Evolutionary conservation across 352 stramenopile genomes (phyloP).

Genomic region (Phytophthora pistaciae): DNA sequence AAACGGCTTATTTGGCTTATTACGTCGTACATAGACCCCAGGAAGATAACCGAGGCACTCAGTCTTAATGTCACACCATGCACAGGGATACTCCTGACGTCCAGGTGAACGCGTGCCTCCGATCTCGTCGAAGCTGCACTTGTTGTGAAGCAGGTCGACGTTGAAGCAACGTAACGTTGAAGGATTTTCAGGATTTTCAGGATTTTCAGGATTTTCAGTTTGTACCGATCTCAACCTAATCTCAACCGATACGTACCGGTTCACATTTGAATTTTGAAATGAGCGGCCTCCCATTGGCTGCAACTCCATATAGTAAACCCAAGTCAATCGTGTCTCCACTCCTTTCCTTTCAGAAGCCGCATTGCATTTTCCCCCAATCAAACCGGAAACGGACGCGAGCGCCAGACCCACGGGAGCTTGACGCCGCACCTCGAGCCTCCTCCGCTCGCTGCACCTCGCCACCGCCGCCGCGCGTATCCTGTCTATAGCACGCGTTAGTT

Average conservation of each 20-base stretch:
- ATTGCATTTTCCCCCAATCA: conserved; percentile 24
- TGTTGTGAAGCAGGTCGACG: not conserved
- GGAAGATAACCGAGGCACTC: not conserved
- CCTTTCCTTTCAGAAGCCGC: conserved; percentile 16
- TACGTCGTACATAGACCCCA: not conserved
- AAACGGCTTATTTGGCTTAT: not conserved
- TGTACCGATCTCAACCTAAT: not conserved
- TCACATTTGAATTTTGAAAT: conserved; percentile 48
- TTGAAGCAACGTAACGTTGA: not conserved
- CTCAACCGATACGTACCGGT: conserved; percentile 27
- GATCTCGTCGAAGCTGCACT: not conserved
- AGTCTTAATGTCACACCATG: not conserved
- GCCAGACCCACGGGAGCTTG: conserved; percentile 2
- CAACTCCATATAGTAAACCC: conserved; percentile 28
- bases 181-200: too few species aligned
- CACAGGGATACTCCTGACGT: not conserved
- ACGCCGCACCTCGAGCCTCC: not conserved
- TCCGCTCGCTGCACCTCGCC: not conserved
- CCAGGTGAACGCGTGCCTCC: not conserved
- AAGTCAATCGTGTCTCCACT: conserved; percentile 27
- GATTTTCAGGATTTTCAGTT: too few species aligned
- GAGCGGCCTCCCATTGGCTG: conserved; percentile 24
- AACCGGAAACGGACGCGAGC: conserved; percentile 12
- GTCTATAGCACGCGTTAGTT: conserved; percentile 14
- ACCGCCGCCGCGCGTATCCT: not conserved